Percentiles rank a stretch among this genome's conserved stretches.
phyloP scores from a whole-genome alignment of 176 grass and related monocot genomes.

The Microstegium vimineum region DNA sequence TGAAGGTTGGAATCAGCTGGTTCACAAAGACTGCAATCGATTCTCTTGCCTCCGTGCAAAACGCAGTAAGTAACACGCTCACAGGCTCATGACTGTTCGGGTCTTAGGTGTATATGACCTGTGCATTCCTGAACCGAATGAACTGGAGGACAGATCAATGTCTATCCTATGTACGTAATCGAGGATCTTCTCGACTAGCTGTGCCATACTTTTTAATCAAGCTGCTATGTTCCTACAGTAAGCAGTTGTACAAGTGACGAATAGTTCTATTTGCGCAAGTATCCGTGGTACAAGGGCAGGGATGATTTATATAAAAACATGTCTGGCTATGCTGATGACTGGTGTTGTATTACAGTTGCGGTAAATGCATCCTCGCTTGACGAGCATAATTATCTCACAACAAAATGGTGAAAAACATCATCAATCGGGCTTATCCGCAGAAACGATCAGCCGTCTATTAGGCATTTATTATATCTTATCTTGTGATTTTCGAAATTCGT shows the following conservation, averaged over 20 bases:
- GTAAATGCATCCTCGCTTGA: not conserved
- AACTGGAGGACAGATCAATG: not conserved
- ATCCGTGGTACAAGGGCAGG: not conserved
- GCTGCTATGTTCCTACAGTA: not conserved
- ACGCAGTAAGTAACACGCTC: constrained; percentile 52
- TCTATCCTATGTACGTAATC: not conserved
- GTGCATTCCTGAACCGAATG: not conserved
- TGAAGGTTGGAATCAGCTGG: constrained; percentile 96
- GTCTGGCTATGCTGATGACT: not conserved
- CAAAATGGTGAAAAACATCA: no score
- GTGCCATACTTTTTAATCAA: not conserved
- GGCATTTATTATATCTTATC: no score
- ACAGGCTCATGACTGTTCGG: constrained; percentile 33
- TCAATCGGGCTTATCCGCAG: no score
- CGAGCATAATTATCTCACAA: no score
- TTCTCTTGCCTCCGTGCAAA: constrained; percentile 68
- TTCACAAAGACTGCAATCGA: constrained; percentile 70
- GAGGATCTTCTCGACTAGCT: not conserved
- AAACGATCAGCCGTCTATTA: no score
- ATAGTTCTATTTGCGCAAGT: not conserved
- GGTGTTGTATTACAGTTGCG: not conserved
- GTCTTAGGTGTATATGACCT: not conserved
- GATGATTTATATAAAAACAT: not conserved
- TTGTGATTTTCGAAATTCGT: not conserved
- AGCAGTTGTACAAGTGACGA: not conserved